phyloP scores from a whole-genome alignment of 2,329 filamentous ascomycete genomes.

The Aspergillus ochraceoroseus region DNA sequence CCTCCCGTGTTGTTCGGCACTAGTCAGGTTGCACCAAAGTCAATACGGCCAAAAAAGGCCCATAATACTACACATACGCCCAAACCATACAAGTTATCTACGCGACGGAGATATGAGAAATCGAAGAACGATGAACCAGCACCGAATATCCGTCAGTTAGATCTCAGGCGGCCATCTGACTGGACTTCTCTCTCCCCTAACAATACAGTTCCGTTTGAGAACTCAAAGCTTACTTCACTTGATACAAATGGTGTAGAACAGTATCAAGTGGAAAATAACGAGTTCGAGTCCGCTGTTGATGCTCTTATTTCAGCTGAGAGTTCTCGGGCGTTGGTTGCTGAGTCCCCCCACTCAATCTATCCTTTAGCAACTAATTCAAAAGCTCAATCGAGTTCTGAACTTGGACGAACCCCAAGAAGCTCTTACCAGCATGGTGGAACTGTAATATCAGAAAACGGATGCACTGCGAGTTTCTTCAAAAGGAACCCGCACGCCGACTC shows the following conservation, averaged over 20 bases:
- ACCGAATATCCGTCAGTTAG: conserved; percentile 36
- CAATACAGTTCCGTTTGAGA: conserved; percentile 1
- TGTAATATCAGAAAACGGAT: background rate
- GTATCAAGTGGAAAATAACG: background rate
- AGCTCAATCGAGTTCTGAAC: too few relatives aligned
- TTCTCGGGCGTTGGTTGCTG: background rate
- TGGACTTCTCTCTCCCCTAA: conserved; percentile 21
- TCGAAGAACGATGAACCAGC: conserved; percentile 30
- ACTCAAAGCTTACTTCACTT: background rate
- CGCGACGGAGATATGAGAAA: conserved; percentile 30
- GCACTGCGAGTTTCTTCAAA: conserved; percentile 7
- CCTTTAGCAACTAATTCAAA: too few relatives aligned
- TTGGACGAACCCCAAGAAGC: background rate
- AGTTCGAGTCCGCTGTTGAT: background rate
- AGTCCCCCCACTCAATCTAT: too few relatives aligned
- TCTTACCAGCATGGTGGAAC: background rate
- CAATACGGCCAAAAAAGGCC: conserved; percentile 9
- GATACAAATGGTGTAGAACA: background rate
- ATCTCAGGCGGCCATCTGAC: conserved; percentile 36
- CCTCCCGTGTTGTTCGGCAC: conserved; percentile 21
- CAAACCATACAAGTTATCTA: conserved; percentile 25
- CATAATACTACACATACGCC: conserved; percentile 6
- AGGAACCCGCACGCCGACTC: conserved; percentile 8
- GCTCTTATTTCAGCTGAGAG: background rate
- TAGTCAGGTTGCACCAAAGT: conserved; percentile 1